Base-by-base conservation (phyloP, 202 grass and related monocot species). In the Sporobolus alterniflorus region DNA sequence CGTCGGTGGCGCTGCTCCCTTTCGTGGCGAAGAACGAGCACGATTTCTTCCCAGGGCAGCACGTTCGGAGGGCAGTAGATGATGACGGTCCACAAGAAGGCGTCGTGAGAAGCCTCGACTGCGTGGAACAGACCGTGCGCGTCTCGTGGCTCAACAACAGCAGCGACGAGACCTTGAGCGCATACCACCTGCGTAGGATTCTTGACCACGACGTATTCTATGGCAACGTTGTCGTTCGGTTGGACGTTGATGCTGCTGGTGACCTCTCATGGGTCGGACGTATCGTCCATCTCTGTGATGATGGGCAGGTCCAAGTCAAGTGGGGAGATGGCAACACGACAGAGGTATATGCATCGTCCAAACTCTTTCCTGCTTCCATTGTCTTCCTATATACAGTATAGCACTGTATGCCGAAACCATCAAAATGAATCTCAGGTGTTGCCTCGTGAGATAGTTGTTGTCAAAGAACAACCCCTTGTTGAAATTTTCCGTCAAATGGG, bases 221-320 rank as follows among this genome's bases (percentile, higher is more conserved):
- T 1, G 80, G 59, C 26, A 15, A 54, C 4, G 7, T 82, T 4
- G 69, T 82, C 0, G n/a, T 73, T 50, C 56, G 33, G 0, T 11
- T 36, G 30, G 44, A 43, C 0, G 34, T 33, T 11, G 18, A 1
- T 21, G 9, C n/a, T n/a, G n/a, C n/a, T n/a, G n/a, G n/a, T n/a
- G 80, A 74, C 17, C 70, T 83, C 63, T 83, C 80, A 31, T 83
- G 80, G 80, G 80, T 74, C 17, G 80, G 80, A 5, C 46, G 12
- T 54, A 9, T 83, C 7, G 0, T 18, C 14, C 3, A 49, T 49
- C 46, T 49, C 6, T 49, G 46, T 49, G 46, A 49, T 11, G 14
- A 49, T 49, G 46, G 46, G 46, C 14, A 18, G 17, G 15, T 49
- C 46, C 46, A 49, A 1, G 54, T 82, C 39, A 62, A 72, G 14